Evolutionary conservation across 257 asterid genomes (phyloP).

Genomic region (Plectranthus barbatus): DNA sequence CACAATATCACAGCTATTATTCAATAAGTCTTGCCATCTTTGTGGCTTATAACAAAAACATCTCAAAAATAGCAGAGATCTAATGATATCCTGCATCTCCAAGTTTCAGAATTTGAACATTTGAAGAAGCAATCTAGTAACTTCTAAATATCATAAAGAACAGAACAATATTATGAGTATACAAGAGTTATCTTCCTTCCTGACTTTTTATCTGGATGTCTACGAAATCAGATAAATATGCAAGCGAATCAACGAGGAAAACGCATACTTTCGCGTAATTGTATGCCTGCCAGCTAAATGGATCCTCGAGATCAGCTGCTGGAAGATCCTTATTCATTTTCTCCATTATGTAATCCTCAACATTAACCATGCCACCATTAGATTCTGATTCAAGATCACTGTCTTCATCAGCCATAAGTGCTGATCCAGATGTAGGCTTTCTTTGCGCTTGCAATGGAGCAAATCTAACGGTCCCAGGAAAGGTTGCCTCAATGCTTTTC

Average conservation of each 20-base stretch:
- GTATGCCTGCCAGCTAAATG: conserved; percentile 94
- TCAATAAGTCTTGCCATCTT: neutral
- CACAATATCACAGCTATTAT: neutral
- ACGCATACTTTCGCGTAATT: conserved; percentile 74
- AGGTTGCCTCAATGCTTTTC: conserved; percentile 82
- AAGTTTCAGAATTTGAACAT: conserved; percentile 5
- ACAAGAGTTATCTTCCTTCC: neutral
- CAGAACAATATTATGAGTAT: neutral
- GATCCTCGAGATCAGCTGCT: conserved; percentile 90
- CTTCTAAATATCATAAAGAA: neutral
- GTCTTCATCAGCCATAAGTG: conserved; percentile 55
- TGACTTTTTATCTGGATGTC: neutral
- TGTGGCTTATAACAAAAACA: neutral
- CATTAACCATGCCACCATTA: conserved; percentile 47
- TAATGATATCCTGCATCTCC: neutral
- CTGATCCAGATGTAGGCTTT: conserved; percentile 31
- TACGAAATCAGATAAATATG: neutral
- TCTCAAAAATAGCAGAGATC: neutral
- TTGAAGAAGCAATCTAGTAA: neutral
- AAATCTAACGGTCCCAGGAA: conserved; percentile 89
- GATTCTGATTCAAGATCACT: conserved; percentile 76
- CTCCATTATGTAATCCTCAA: conserved; percentile 77
- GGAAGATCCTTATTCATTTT: conserved; percentile 85
- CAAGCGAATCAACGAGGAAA: conserved; percentile 6
- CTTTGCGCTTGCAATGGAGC: conserved; percentile 78